Evolutionary conservation across 805 yeast genomes (phyloP).

Genomic region (Myxozyma kluyveri): DNA sequence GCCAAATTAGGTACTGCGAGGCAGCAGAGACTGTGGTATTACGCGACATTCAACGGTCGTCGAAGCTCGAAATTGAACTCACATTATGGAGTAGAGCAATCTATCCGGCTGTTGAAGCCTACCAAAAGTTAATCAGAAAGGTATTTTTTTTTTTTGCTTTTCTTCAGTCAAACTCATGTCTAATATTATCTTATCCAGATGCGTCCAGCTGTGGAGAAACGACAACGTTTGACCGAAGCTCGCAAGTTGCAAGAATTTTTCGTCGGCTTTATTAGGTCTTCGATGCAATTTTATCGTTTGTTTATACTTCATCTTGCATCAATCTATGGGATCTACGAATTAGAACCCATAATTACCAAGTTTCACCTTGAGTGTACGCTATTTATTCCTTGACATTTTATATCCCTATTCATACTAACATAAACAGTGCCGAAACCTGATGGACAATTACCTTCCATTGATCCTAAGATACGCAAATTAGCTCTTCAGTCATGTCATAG

Average conservation of each 20-base stretch:
- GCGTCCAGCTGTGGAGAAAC: conserved; percentile 16
- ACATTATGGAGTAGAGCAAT: conserved; percentile 18
- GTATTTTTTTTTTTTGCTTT: conserved; percentile 3
- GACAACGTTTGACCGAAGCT: conserved; percentile 17
- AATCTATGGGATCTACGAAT: conserved; percentile 14
- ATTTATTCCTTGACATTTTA: neutral
- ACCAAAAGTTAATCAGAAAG: conserved; percentile 15
- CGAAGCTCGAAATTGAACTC: conserved; percentile 14
- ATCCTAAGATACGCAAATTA: neutral
- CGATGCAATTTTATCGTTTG: conserved; percentile 18
- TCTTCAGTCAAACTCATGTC: no score
- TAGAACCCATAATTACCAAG: conserved; percentile 12
- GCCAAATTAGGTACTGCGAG: conserved; percentile 12
- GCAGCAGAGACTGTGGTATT: conserved; percentile 4
- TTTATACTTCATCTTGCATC: conserved; percentile 16
- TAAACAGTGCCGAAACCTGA: neutral
- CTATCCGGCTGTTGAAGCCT: conserved; percentile 19
- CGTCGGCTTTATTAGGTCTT: conserved; percentile 19
- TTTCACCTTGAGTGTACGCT: conserved; percentile 15
- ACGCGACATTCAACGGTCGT: conserved; percentile 12
- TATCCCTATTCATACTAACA: neutral
- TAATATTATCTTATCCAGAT: no score
- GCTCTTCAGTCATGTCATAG: conserved; percentile 22
- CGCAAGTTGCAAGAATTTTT: conserved; percentile 22
- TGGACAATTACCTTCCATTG: neutral